A percentile compares a stretch with the other conserved stretches of the same genome.
Evolutionary conservation across 1,284 basidiomycete species (phyloP).

Genomic region (Flammula alnicola): DNA sequence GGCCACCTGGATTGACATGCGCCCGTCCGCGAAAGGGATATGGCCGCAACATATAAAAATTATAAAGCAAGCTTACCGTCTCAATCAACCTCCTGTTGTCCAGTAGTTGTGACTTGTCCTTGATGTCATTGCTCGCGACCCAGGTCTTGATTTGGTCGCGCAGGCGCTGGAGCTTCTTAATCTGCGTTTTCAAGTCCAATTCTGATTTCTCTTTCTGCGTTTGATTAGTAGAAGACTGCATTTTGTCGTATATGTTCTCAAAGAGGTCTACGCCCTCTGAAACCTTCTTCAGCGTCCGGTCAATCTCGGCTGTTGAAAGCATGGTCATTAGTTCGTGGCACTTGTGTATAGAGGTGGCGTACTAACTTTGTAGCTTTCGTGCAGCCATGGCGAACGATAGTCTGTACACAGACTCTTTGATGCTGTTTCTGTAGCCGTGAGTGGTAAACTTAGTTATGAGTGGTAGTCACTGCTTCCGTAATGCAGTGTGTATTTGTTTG

Average conservation of each 20-base stretch:
- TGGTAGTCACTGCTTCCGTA: slow-evolving; percentile 4
- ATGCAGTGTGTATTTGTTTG: slow-evolving; percentile 28
- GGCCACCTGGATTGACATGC: slow-evolving; percentile 12
- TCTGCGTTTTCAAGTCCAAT: slow-evolving; percentile 94
- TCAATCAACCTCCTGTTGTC: slow-evolving; percentile 97
- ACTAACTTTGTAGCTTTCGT: slow-evolving; percentile 79
- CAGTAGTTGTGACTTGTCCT: slow-evolving; percentile 94
- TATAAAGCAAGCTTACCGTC: slow-evolving; percentile 70
- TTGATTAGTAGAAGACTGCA: slow-evolving; percentile 90
- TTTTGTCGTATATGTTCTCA: slow-evolving; percentile 96
- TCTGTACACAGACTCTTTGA: slow-evolving; percentile 18
- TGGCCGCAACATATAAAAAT: slow-evolving; percentile 5
- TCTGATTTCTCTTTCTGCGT: slow-evolving; percentile 98
- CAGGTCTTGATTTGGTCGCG: slow-evolving; percentile 99
- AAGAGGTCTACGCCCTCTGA: slow-evolving; percentile 93
- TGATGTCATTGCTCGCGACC: slow-evolving; percentile 98
- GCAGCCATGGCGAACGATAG: slow-evolving; percentile 68
- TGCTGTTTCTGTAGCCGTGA: slow-evolving; percentile 22
- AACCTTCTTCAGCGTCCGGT: slow-evolving; percentile 95
- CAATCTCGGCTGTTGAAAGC: slow-evolving; percentile 80
- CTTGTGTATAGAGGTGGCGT: background rate
- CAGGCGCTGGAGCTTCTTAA: slow-evolving; percentile 98
- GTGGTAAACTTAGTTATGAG: slow-evolving; percentile 17
- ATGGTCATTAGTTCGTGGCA: slow-evolving; percentile 7
- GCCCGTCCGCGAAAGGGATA: slow-evolving; percentile 2